A percentile compares a stretch with the other conserved stretches of the same genome.
Evolutionary conservation across 192 early-diverging fungal genomes (phyloP).

Genomic region (Cetraspora pellucida): DNA sequence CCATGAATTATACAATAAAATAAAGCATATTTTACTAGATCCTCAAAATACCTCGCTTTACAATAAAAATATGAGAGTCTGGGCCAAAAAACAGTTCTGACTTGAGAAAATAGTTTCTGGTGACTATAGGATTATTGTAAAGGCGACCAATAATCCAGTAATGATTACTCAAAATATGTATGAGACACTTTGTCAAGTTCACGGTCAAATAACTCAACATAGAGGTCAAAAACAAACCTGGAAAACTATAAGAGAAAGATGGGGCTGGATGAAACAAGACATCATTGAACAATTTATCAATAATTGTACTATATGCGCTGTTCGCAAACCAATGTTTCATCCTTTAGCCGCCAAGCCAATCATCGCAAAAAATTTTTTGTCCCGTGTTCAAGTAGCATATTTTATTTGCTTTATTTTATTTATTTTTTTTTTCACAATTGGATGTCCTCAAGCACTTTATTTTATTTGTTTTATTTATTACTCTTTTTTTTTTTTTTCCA

Average conservation of each 20-base stretch:
- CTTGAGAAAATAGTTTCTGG: neutral
- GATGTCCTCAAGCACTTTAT: too few species aligned
- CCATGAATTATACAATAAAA: conserved; percentile 5
- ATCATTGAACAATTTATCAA: conserved; percentile 8
- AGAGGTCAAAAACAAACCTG: conserved; percentile 3
- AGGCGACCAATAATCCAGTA: neutral
- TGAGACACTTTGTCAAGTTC: neutral
- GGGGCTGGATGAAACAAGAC: neutral
- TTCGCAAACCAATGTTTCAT: neutral
- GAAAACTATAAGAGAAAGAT: conserved; percentile 4
- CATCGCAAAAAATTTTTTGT: conserved; percentile 22
- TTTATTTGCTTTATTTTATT: too few species aligned
- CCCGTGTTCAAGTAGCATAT: conserved; percentile 19
- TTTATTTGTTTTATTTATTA: too few species aligned
- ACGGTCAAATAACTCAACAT: neutral
- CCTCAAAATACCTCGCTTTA: neutral
- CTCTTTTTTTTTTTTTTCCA: too few species aligned
- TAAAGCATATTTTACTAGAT: neutral
- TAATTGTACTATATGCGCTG: conserved; percentile 10
- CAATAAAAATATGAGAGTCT: neutral
- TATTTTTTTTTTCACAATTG: too few species aligned
- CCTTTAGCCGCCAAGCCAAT: conserved; percentile 16
- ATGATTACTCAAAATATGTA: conserved; percentile 15
- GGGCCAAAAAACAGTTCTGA: neutral
- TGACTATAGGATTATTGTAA: neutral